Conservation (phyloP, 1,284 basidiomycete genomes). For the Malassezia obtusa region DNA sequence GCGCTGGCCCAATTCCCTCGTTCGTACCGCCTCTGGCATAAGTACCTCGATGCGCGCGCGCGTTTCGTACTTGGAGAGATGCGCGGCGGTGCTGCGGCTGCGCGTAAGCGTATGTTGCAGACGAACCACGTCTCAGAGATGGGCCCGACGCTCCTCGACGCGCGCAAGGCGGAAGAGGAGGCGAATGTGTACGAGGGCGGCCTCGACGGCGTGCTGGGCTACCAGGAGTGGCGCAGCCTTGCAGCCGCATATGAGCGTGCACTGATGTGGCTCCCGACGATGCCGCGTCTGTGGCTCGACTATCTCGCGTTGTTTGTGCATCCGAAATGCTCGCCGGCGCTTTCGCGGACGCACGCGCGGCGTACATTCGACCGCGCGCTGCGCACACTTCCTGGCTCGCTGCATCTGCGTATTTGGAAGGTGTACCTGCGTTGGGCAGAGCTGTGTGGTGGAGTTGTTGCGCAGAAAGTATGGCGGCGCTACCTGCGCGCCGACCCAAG, state of each 20-base stretch:
- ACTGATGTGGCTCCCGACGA: constrained; percentile 83
- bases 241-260: constrained; percentile 83
- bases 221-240: constrained; percentile 85
- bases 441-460: constrained; percentile 68
- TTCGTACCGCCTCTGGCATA: constrained; percentile 89
- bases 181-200: constrained; percentile 69
- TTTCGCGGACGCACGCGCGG: constrained; percentile 81
- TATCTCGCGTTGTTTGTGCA: constrained; percentile 85
- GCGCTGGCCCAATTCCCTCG: constrained; percentile 77
- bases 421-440: constrained; percentile 92
- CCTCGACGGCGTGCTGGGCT: constrained; percentile 76
- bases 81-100: constrained; percentile 49
- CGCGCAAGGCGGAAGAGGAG: constrained; percentile 56
- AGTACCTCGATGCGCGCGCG: constrained; percentile 75
- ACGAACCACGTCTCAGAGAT: constrained; percentile 54
- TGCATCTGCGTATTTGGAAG: constrained; percentile 90
- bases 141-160: constrained; percentile 38
- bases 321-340: constrained; percentile 70
- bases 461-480: constrained; percentile 76
- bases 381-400: constrained; percentile 79
- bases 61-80: constrained; percentile 70
- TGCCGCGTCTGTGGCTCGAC: constrained; percentile 86
- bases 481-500: constrained; percentile 60
- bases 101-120: constrained; percentile 47
- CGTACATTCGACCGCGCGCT: constrained; percentile 89